Base-by-base conservation (phyloP, 73 alveolate species). In the Stentor coeruleus region DNA sequence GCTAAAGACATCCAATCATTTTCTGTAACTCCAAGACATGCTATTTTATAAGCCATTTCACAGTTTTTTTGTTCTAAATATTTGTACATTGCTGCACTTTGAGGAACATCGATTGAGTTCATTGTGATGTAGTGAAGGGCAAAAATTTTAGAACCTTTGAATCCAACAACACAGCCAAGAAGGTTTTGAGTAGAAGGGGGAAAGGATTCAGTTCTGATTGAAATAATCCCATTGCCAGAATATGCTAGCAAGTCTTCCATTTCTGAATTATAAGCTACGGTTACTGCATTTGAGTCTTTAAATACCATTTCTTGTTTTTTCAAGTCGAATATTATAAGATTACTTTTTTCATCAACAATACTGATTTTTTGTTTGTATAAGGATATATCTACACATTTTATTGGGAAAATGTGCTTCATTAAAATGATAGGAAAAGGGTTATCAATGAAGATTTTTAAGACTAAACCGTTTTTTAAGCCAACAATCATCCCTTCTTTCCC, bases 1-100 rank as follows among this genome's bases (percentile, higher is more conserved):
- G 99, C 99, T 40, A 97, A 87, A 39, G 89, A 87, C 40, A 97
- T 89, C 99, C 99, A 97, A 79, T 97, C 99, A 38, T 93, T 95
- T 86, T 97, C 98, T 2, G 99, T 95, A 60, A 97, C 99, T 4
- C 99, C 99, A 35, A 97, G 89, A 76, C 99, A 97, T 30, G 99
- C 99, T 2, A 97, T 93, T 82, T 90, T 91, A 59, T 87, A 90
- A 3, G 98, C 98, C 90, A 89, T 89, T 42, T 90, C 93, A 85
- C 89, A 92, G 91, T 95, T 97, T 75, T 95, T 97, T 87, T 93
- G 91, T 84, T 97, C 99, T 74, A 93, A 84, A 86, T 93, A 97
- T 86, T 97, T 74, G 91, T 91, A 94, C 84, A 97, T 85, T 3
- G 99, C 92, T 49, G 96, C 95, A 76, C 97, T 85, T 88, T 95